These are phyloP conservation scores for Globisporangium radiosum DNA, from an alignment of 352 stramenopile genomes.

Conservation along the genomic window DNA sequence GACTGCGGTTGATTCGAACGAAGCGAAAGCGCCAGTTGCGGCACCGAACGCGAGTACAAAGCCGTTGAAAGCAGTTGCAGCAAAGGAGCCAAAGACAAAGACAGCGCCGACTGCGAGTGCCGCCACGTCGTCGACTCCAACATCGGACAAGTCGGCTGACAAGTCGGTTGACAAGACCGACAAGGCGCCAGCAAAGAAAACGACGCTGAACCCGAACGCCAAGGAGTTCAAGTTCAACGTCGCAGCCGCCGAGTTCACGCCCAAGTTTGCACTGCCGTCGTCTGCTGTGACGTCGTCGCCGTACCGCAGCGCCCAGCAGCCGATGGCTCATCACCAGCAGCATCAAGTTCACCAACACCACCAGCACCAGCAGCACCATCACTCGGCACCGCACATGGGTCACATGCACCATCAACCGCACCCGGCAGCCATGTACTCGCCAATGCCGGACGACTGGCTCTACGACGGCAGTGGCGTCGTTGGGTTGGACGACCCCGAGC, in stretches of 20 bases:
- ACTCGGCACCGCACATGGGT: slow-evolving; percentile 10
- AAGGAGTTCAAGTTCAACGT: slow-evolving; percentile 86
- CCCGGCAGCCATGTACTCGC: slow-evolving; percentile 38
- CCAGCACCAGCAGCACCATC: slow-evolving; percentile 7
- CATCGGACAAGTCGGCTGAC: slow-evolving; percentile 3
- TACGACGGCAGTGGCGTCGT: slow-evolving; percentile 37
- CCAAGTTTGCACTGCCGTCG: slow-evolving; percentile 31
- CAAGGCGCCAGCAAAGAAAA: slow-evolving; percentile 46
- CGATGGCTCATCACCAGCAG: slow-evolving; percentile 9
- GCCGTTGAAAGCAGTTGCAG: slow-evolving; percentile 7
- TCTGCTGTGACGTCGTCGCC: slow-evolving; percentile 30
- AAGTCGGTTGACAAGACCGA: slow-evolving; percentile 3
- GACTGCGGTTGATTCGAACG: not conserved
- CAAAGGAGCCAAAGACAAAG: not conserved
- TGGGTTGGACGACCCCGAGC: slow-evolving; percentile 40
- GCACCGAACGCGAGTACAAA: slow-evolving; percentile 3
- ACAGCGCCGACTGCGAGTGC: not conserved
- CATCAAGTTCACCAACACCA: slow-evolving; percentile 13
- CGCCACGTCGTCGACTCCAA: not conserved
- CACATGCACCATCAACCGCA: slow-evolving; percentile 25
- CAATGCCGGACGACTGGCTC: slow-evolving; percentile 68
- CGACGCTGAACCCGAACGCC: slow-evolving; percentile 68
- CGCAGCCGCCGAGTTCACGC: slow-evolving; percentile 57
- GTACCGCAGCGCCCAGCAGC: slow-evolving; percentile 27
- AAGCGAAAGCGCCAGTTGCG: slow-evolving; percentile 1